A percentile compares a stretch with the other conserved stretches of the same genome.
Evolutionary conservation across 2,329 filamentous ascomycete genomes (phyloP).

Genomic region (Alternaria alternata): DNA sequence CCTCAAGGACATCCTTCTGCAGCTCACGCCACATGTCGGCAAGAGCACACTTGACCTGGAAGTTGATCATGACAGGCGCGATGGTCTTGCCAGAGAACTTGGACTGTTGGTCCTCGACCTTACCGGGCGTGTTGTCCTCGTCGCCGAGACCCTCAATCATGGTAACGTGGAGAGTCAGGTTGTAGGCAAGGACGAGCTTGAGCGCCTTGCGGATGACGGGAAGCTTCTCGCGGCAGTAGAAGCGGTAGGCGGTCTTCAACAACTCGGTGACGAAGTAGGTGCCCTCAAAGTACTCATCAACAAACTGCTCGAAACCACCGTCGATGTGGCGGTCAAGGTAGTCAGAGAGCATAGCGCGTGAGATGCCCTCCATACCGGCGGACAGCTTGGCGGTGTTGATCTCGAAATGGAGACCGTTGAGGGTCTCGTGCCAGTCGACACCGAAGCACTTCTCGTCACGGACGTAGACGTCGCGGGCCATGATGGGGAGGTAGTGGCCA

Average conservation of each 20-base stretch:
- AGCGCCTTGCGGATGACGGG: slow-evolving; percentile 93
- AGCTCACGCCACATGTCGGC: slow-evolving; percentile 98
- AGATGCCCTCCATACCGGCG: slow-evolving; percentile 87
- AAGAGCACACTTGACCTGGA: slow-evolving; percentile 97
- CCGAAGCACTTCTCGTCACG: slow-evolving; percentile 91
- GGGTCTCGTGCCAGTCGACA: slow-evolving; percentile 90
- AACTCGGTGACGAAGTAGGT: slow-evolving; percentile 96
- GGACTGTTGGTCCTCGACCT: slow-evolving; percentile 85
- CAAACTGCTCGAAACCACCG: slow-evolving; percentile 87
- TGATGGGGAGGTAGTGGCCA: slow-evolving; percentile 89
- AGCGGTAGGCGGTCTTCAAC: slow-evolving; percentile 93
- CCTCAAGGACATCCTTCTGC: slow-evolving; percentile 94
- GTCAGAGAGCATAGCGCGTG: slow-evolving; percentile 79
- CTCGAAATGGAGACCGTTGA: slow-evolving; percentile 80
- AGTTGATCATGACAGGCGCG: slow-evolving; percentile 98
- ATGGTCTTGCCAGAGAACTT: slow-evolving; percentile 90
- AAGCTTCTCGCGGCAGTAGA: slow-evolving; percentile 86
- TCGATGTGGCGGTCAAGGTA: slow-evolving; percentile 97
- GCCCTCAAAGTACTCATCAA: slow-evolving; percentile 95
- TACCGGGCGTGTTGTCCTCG: slow-evolving; percentile 79
- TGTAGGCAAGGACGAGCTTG: slow-evolving; percentile 95
- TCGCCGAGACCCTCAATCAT: slow-evolving; percentile 89
- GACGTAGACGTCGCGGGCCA: slow-evolving; percentile 92
- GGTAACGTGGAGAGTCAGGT: slow-evolving; percentile 91
- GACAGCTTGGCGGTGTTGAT: slow-evolving; percentile 88